Evolutionary conservation across 306 rosid species (phyloP), one percentile per base, ranked within the genome.

Genomic region (Cucurbita pepo): DNA sequence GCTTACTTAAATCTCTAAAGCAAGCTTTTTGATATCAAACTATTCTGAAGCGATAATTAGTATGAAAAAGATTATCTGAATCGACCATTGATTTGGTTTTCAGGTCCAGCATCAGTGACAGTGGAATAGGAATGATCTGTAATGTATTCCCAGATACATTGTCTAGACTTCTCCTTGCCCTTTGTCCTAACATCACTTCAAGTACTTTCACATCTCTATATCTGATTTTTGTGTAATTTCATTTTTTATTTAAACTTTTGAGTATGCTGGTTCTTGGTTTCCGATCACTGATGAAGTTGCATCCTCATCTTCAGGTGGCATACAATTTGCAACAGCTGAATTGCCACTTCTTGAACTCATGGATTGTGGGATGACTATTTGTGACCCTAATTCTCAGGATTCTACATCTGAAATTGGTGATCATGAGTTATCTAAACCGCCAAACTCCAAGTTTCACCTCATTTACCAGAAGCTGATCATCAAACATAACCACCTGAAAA

Each of bases 291-390:
- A 79, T 78, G 71, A 71, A 78, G 63, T 50, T 77, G 22, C 65
- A 59, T 69, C 18, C 25, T 60, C 11, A 75, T 77, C 72, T 82
- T 71, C 86, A 95, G 99, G 97, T 81, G 96, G 96, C 75, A 91
- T 95, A 77, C 97, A 89, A 75, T 89, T 95, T 83, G 97, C 97
- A 40, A 84, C 97, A 7, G 96, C 96, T 76, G 96, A 95, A 57
- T 75, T 95, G 80, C 99, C 96, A 30, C 85, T 69, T 66, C 97
- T 95, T 78, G 97, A 95, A 81, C 95, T 91, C 67, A 86, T 95
- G 92, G 99, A 95, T 76, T 95, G 99, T 83, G 99, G 99, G 82
- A 86, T 88, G 99, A 85, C 96, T 58, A 85, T 95, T 74, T 89
- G 95, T 34, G 89, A 91, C 81, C 88, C 92, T 62, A 75, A 88